phyloP scores from a whole-genome alignment of 257 asterid genomes.

The Solanum paucissectum region DNA sequence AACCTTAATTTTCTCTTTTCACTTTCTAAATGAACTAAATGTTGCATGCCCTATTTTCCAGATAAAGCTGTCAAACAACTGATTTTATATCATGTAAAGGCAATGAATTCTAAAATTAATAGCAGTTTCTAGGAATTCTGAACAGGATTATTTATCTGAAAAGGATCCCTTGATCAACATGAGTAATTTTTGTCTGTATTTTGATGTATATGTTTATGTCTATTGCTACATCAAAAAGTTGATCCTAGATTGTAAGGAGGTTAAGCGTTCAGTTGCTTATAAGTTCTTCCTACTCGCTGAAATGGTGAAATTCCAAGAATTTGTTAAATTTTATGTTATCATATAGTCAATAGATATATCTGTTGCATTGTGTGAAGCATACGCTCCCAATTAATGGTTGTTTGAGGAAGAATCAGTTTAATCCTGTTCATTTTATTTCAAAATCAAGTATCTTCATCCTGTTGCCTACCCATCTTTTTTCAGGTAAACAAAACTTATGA shows the following conservation, averaged over 20 bases:
- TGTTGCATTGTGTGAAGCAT: background rate
- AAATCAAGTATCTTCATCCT: background rate
- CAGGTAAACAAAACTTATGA: slow-evolving; percentile 87
- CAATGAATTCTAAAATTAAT: background rate
- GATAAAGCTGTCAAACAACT: background rate
- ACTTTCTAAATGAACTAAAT: background rate
- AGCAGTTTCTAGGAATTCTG: background rate
- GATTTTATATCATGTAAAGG: background rate
- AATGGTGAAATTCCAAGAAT: background rate
- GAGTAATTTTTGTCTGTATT: background rate
- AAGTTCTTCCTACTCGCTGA: background rate
- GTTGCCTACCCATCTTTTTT: slow-evolving; percentile 18
- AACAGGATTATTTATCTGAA: background rate
- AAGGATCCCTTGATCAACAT: background rate
- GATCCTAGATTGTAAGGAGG: background rate
- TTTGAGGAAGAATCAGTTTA: background rate
- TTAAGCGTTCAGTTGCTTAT: background rate
- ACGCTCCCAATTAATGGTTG: background rate
- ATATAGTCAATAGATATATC: background rate
- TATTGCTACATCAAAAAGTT: background rate
- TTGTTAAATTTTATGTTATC: background rate
- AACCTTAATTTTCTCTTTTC: background rate
- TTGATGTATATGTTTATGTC: background rate
- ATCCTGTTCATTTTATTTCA: background rate
- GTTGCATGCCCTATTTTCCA: background rate